Base-by-base conservation (phyloP, 192 early-diverging fungal species). In the Phycomyces blakesleeanus region DNA sequence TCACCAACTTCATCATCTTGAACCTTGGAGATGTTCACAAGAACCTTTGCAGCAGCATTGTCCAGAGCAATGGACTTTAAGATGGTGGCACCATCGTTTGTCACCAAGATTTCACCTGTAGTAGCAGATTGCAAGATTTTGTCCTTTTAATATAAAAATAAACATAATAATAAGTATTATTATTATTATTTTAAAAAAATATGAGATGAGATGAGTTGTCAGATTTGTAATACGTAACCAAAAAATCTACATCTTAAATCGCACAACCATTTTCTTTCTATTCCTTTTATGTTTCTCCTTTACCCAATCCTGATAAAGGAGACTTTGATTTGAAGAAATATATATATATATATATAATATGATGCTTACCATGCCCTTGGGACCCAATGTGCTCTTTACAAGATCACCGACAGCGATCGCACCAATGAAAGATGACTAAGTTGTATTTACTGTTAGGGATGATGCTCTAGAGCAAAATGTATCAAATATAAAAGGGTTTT, bases 1-100 rank as follows among this genome's bases (percentile, higher is more conserved):
- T 99, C 97, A 40, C 97, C 97, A 22, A 99, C 95, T 79, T 99
- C 97, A 75, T 99, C 94, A 80, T 99, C 97, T 79, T 99, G 97
- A 44, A 97, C 95, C 77, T 99, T 99, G 51, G 95, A 97, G 64
- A 98, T 93, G 84, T 96, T 97, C 66, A 97, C 95, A 44, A 97
- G 78, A 26, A 99, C 92, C 76, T 97, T 97, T 67, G 95, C 97
- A 24, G 97, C 97, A 4, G 97, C 92, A 71, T 99, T 97, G 76
- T 99, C 97, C 20, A 99, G 83, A 18, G 92, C 91, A 66, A 99
- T 97, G 21, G 90, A 93, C 66, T 97, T 97, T 55, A 99, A 82
- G 72, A 99, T 99, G n/a, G 97, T 99, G 9, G 97, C 97, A 25
- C 97, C 97, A 76, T 99, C 97, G 78, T 99, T 99, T 22, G 97